Evolutionary conservation across 2,329 filamentous ascomycete species (phyloP).

Genomic region (Colletotrichum agaves): DNA sequence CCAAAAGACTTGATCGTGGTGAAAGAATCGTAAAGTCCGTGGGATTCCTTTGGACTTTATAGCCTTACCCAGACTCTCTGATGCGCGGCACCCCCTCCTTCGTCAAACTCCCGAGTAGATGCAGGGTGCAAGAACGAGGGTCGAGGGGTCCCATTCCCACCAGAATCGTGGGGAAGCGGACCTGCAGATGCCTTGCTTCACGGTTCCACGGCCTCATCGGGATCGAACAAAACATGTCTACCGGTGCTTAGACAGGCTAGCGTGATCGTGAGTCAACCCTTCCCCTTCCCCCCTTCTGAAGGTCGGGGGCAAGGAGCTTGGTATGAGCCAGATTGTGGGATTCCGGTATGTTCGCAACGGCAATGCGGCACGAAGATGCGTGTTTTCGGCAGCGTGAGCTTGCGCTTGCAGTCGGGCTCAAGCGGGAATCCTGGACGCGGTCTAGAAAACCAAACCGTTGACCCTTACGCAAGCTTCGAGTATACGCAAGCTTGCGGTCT

Average conservation of each 20-base stretch:
- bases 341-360: not conserved
- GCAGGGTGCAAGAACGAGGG: not conserved
- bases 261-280: conserved; percentile 15
- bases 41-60: too few species aligned
- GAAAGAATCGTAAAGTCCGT: not conserved
- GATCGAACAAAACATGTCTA: not conserved
- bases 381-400: not conserved
- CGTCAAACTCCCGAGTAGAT: too few species aligned
- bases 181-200: not conserved
- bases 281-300: not conserved
- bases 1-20: not conserved
- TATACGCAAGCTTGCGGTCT: conserved; percentile 9
- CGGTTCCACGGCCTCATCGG: not conserved
- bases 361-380: not conserved
- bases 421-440: not conserved
- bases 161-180: not conserved
- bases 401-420: not conserved
- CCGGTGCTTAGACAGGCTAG: not conserved
- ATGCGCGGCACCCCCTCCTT: too few species aligned
- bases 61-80: too few species aligned
- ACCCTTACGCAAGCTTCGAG: not conserved
- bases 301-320: not conserved
- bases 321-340: too few species aligned
- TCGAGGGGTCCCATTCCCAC: not conserved
- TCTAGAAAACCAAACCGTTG: not conserved